Base-by-base conservation (phyloP, 495 filamentous ascomycete species). In the Cetradonia linearis region DNA sequence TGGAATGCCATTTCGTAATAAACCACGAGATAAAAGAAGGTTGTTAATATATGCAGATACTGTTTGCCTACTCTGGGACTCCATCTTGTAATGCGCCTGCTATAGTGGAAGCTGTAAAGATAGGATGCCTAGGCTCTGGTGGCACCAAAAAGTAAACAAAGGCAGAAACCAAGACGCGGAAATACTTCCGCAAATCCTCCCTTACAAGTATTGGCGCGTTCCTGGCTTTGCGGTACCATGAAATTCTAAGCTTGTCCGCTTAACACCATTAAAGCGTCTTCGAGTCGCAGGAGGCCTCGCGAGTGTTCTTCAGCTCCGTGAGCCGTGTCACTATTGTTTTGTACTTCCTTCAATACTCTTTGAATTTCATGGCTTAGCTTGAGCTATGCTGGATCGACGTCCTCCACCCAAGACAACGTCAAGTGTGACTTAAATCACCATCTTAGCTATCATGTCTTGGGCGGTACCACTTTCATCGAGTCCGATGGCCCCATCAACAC, bases 41-140 rank as follows among this genome's bases (percentile, higher is more conserved):
- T 96, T 96, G 76, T 98, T 98, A 74, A 98, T 87, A 73, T 97
- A 97, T 50, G 83, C 82, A 58, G 92, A 95, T 30, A 93, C 93
- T 59, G 89, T 89, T 65, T 86, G 82, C 49, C 96, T 76, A 73
- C 87, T 92, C 59, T 86, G 82, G 58, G 81, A 71, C 69, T 94
- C 90, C 83, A 93, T 93, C 49, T 36, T 36, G 33, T 11, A 18
- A 36, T 28, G n/a, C 5, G 11, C 3, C 20, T 7, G 10, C 46
- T 23, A 9, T 13, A 38, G 10, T 10, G 38, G 27, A 1, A 1
- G 25, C 33, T 52, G 1, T 48, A 16, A 16, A 0, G 28, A 25
- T 20, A n/a, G 13, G 38, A 30, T n/a, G 6, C 23, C 7, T 20
- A 18, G 3, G 40, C 40, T 1, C 11, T 37, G 20, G 31, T 61